phyloP scores from a whole-genome alignment of 352 stramenopile species.

The Halophytophthora polymorphica region DNA sequence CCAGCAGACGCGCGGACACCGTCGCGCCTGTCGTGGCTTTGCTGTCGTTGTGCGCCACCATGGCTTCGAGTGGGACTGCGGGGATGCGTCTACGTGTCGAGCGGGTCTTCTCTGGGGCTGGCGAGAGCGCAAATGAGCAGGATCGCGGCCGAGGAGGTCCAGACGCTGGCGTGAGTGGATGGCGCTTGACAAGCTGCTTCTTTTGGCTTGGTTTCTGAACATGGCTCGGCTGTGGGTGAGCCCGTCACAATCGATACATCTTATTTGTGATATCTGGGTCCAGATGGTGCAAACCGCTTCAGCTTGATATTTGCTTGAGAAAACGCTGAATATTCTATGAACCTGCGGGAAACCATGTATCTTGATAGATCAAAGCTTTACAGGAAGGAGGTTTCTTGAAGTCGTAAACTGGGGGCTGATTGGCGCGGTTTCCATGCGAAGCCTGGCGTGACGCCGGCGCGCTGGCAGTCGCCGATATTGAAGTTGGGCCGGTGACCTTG shows the following conservation, averaged over 20 bases:
- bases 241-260: too few species aligned
- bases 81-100: conserved; percentile 7
- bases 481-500: background rate
- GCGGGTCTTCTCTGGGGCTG: too few species aligned
- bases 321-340: too few species aligned
- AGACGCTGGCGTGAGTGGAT: conserved; percentile 1
- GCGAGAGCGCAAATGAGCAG: conserved; percentile 19
- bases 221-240: too few species aligned
- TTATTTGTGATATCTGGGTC: too few species aligned
- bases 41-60: conserved; percentile 51
- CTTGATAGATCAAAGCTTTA: background rate
- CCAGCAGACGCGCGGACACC: conserved; percentile 82
- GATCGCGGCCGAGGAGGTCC: background rate
- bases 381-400: background rate
- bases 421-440: background rate
- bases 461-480: background rate
- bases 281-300: too few species aligned
- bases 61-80: conserved; percentile 6
- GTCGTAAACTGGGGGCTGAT: background rate
- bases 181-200: background rate
- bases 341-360: too few species aligned
- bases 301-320: too few species aligned
- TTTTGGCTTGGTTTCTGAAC: too few species aligned
- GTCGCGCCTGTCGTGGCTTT: conserved; percentile 41
- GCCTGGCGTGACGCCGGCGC: background rate